Base-by-base conservation (phyloP, 768 basidiomycete species). In the Clitopilus hobsonii region DNA sequence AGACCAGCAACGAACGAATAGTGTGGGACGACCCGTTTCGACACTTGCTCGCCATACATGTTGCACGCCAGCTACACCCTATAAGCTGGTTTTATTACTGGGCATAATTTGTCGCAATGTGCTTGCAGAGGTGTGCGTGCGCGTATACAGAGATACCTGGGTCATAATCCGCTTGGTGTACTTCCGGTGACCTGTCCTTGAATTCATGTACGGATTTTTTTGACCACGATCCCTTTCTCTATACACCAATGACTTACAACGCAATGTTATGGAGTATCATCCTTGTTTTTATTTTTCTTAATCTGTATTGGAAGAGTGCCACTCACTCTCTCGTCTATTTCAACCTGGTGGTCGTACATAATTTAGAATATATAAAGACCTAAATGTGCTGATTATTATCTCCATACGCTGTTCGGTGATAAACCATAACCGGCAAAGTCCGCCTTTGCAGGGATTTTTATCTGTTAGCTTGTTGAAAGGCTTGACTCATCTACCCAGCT, bases 361-460 rank as follows among this genome's bases (percentile, higher is more conserved):
- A 3, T n/a, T 11, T 36, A 36, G 32, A 36, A 36, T 36, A 36
- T n/a, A n/a, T 10, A n/a, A 36, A 36, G 13, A 36, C 32, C 32
- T 36, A 36, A 36, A 36, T 36, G 13, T n/a, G n/a, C n/a, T n/a
- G 14, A 30, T 30, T 14, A 6, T 6, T 30, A 30, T 6, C 29
- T 14, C 29, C 29, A 14, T 29, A 50, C 27, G 22, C 20, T 6
- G 20, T 26, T 38, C 18, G 29, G 29, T 26, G 49, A 36, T 29
- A 47, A 53, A 38, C 14, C 13, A 41, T 47, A 26, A 47, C 45
- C 62, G 62, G 62, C 58, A 63, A 61, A 54, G 49, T 54, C 62
- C 60, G 62, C 52, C 47, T 41, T 27, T 48, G 51, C 56, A 54
- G 50, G 27, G 22, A 24, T 8, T 48, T 51, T 54, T 41, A 54